Evolutionary conservation across 2,329 filamentous ascomycete species (phyloP).

Genomic region (Mariannaea elegans): DNA sequence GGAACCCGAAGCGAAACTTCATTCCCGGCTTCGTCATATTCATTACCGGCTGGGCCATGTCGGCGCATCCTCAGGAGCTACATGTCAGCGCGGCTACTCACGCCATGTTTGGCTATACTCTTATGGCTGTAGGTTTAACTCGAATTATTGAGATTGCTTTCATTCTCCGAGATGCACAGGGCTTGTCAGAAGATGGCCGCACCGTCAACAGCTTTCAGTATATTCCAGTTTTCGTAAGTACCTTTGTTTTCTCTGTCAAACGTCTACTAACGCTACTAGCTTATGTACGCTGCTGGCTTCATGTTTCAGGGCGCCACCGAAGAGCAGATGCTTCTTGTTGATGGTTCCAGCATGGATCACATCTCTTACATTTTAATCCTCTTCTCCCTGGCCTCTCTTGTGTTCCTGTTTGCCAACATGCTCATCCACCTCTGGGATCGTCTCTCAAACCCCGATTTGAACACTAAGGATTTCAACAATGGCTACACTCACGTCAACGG

Average conservation of each 20-base stretch:
- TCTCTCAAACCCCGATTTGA: slow-evolving; percentile 49
- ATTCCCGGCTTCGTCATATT: slow-evolving; percentile 91
- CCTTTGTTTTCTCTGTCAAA: neutral
- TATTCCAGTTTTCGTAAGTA: slow-evolving; percentile 65
- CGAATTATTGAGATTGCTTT: slow-evolving; percentile 94
- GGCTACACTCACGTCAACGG: slow-evolving; percentile 47
- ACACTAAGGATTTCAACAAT: slow-evolving; percentile 49
- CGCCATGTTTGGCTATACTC: slow-evolving; percentile 88
- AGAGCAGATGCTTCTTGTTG: slow-evolving; percentile 88
- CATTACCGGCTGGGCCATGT: slow-evolving; percentile 96
- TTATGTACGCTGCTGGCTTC: slow-evolving; percentile 92
- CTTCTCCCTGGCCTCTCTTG: slow-evolving; percentile 86
- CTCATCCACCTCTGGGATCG: slow-evolving; percentile 86
- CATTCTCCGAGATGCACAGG: slow-evolving; percentile 76
- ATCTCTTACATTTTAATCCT: slow-evolving; percentile 93
- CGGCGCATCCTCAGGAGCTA: slow-evolving; percentile 84
- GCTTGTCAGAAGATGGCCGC: slow-evolving; percentile 71
- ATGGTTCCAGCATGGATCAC: slow-evolving; percentile 79
- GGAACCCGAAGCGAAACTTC: slow-evolving; percentile 89
- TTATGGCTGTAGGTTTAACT: slow-evolving; percentile 88
- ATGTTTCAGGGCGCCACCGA: slow-evolving; percentile 98
- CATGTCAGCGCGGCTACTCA: slow-evolving; percentile 90
- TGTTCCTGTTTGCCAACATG: slow-evolving; percentile 92
- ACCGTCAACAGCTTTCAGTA: slow-evolving; percentile 71
- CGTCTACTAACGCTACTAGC: slow-evolving; percentile 55